Percentiles rank a stretch among this genome's conserved stretches.
These are phyloP conservation scores for Excoecaria agallocha DNA, from an alignment of 345 rosid species.

Conservation along the genomic window DNA sequence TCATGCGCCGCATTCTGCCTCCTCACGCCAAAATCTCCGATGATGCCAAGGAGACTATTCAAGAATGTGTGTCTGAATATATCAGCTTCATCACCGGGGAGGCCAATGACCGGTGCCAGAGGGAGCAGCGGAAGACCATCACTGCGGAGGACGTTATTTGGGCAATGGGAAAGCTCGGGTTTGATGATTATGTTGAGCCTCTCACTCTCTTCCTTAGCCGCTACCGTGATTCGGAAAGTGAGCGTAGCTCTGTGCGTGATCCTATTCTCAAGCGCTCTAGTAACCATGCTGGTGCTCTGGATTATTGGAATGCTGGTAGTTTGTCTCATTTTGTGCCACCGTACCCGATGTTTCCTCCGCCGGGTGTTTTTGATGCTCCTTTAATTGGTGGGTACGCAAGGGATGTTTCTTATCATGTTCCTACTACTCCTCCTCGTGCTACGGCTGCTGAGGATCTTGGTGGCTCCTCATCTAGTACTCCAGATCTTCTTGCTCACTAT, in stretches of 20 bases:
- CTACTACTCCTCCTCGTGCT: too few relatives aligned
- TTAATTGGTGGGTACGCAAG: constrained; percentile 5
- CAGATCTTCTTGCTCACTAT: not conserved
- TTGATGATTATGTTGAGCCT: constrained; percentile 87
- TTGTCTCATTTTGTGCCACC: constrained; percentile 14
- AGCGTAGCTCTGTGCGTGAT: constrained; percentile 30
- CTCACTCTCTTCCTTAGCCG: constrained; percentile 68
- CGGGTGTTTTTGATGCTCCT: constrained; percentile 9
- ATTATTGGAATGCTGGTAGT: constrained; percentile 1
- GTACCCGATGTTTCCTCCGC: constrained; percentile 7
- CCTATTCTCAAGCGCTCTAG: constrained; percentile 12
- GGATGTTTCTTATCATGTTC: not conserved
- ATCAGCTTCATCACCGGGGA: constrained; percentile 97
- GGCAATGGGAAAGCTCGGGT: constrained; percentile 95
- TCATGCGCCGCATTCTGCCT: constrained; percentile 87
- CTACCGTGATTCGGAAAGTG: constrained; percentile 72
- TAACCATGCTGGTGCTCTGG: not conserved
- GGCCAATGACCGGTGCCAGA: constrained; percentile 94
- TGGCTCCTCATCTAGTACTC: not conserved
- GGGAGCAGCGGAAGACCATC: constrained; percentile 93
- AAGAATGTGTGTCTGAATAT: constrained; percentile 95
- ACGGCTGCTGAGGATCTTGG: not conserved
- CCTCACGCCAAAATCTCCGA: constrained; percentile 91
- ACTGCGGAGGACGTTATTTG: constrained; percentile 89
- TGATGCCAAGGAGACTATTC: constrained; percentile 92